phyloP scores from a whole-genome alignment of 2,329 filamentous ascomycete species.

The Trichoderma semiorbis region DNA sequence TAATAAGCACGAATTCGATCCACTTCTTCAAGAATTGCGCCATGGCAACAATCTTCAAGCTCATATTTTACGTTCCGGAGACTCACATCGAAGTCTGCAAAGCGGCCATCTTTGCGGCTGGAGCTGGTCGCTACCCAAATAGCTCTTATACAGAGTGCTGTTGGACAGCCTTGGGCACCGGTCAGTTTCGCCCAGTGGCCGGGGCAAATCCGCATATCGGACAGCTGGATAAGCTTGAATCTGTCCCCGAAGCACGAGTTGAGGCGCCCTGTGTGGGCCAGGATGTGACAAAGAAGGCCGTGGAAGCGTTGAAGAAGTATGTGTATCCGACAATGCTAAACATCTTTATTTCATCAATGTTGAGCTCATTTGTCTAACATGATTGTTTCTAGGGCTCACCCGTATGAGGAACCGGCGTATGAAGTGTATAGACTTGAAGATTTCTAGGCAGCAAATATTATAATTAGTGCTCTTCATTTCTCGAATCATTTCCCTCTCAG shows the following conservation, averaged over 20 bases:
- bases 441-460: constrained; percentile 30
- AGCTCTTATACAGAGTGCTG: constrained; percentile 56
- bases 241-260: constrained; percentile 57
- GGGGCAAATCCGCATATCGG: constrained; percentile 63
- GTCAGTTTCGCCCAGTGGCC: constrained; percentile 63
- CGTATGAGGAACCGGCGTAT: constrained; percentile 52
- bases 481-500: background rate
- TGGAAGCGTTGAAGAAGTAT: constrained; percentile 63
- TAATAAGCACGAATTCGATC: background rate
- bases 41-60: constrained; percentile 28
- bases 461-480: background rate
- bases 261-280: constrained; percentile 61
- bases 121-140: constrained; percentile 52
- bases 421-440: constrained; percentile 48
- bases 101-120: constrained; percentile 53
- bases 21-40: background rate
- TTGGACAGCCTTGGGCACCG: constrained; percentile 52
- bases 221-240: constrained; percentile 52
- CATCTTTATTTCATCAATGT: background rate
- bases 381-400: constrained; percentile 36
- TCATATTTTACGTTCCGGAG: constrained; percentile 51
- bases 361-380: background rate
- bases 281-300: constrained; percentile 53
- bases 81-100: constrained; percentile 48
- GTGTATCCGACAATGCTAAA: constrained; percentile 26